phyloP scores from a whole-genome alignment of 805 yeast genomes.

The Candida verbasci region DNA sequence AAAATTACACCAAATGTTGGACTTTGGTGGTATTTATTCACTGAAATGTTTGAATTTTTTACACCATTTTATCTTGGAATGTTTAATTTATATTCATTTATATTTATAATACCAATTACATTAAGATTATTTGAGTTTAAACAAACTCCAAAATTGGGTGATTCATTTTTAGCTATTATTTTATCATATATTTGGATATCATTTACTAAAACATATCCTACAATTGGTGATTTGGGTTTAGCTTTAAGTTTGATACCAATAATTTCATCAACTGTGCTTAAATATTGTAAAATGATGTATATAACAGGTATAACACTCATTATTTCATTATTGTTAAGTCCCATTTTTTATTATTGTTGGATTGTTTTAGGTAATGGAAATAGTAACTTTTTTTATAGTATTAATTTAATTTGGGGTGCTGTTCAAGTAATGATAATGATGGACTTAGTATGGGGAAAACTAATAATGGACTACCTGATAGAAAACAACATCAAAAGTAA shows the following conservation, averaged over 20 bases:
- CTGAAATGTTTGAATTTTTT: conserved; percentile 91
- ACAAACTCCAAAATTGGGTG: conserved; percentile 15
- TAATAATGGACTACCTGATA: conserved; percentile 57
- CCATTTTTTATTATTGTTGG: conserved; percentile 93
- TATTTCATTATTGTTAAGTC: conserved; percentile 61
- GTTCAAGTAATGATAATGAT: conserved; percentile 64
- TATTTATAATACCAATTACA: conserved; percentile 71
- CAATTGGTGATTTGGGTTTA: conserved; percentile 66
- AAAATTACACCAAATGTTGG: conserved; percentile 89
- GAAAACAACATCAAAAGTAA: conserved; percentile 29
- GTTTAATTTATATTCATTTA: conserved; percentile 69
- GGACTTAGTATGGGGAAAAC: conserved; percentile 79
- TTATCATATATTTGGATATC: conserved; percentile 42
- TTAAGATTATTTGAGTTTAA: conserved; percentile 49
- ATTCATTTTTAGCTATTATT: conserved; percentile 55
- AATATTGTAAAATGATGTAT: conserved; percentile 45
- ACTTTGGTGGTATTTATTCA: conserved; percentile 97
- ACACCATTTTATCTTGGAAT: conserved; percentile 76
- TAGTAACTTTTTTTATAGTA: conserved; percentile 93
- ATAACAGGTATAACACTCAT: conserved; percentile 44
- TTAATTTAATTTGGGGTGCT: conserved; percentile 73
- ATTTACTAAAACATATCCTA: conserved; percentile 81
- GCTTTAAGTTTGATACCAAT: conserved; percentile 35
- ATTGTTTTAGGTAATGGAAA: conserved; percentile 91
- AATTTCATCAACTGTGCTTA: conserved; percentile 44